Evolutionary conservation across 2,329 filamentous ascomycete genomes (phyloP).

Genomic region (Cladosporium sp.): DNA sequence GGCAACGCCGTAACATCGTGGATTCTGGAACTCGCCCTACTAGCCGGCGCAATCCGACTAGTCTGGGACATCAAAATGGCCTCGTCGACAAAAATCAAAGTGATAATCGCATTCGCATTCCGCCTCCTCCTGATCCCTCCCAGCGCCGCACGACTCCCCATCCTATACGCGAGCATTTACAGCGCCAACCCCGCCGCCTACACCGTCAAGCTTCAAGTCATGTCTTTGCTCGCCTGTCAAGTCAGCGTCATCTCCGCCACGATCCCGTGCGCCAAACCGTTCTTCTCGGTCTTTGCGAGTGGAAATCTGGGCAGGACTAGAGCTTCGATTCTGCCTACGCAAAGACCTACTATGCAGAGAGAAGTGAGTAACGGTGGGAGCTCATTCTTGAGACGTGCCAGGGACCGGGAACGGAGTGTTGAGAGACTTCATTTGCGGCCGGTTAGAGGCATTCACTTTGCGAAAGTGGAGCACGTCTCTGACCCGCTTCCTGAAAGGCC

Average conservation of each 20-base stretch:
- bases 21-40: conserved; percentile 20
- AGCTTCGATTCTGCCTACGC: conserved; percentile 4
- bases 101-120: conserved; percentile 22
- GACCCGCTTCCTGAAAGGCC: not conserved
- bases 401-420: conserved; percentile 1
- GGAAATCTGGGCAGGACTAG: not conserved
- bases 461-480: conserved; percentile 4
- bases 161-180: conserved; percentile 1
- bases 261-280: conserved; percentile 27
- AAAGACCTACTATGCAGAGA: not conserved
- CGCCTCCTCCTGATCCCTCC: conserved; percentile 20
- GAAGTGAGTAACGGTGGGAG: not conserved
- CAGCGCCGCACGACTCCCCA: not conserved
- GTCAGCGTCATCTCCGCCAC: conserved; percentile 27
- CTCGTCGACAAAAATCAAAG: conserved; percentile 17
- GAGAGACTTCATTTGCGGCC: conserved; percentile 1
- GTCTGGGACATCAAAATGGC: conserved; percentile 26
- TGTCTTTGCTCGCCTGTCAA: conserved; percentile 24
- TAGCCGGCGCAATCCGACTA: conserved; percentile 20
- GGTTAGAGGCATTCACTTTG: not conserved
- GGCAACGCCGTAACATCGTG: conserved; percentile 16
- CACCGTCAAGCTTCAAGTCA: conserved; percentile 19
- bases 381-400: not conserved
- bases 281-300: conserved; percentile 21
- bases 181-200: conserved; percentile 14